Conservation (phyloP, 2,329 filamentous ascomycete species). For the Aspergillus fructus region DNA sequence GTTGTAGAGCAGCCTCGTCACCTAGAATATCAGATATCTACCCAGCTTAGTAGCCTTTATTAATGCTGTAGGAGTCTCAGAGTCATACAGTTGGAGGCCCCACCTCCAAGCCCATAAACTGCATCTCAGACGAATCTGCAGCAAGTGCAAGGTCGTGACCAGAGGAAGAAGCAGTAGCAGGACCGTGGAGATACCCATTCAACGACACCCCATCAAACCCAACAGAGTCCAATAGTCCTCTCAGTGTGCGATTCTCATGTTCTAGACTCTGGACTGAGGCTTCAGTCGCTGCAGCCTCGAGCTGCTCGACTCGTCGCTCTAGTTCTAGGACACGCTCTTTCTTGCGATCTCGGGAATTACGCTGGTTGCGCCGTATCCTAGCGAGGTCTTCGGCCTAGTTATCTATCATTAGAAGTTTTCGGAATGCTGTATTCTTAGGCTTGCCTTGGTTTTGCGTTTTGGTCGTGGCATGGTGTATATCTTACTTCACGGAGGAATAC, state of each 20-base stretch:
- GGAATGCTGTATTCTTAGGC: neutral
- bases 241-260: neutral
- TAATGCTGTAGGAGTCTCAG: too few relatives aligned
- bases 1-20: too few relatives aligned
- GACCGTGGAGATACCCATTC: neutral
- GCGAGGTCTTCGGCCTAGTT: slow-evolving; percentile 4
- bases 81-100: too few relatives aligned
- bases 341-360: slow-evolving; percentile 1
- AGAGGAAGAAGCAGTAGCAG: too few relatives aligned
- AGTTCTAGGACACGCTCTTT: neutral
- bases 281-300: neutral
- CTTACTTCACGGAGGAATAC: too few relatives aligned
- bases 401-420: neutral
- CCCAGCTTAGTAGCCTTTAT: too few relatives aligned
- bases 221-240: neutral
- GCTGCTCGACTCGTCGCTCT: neutral
- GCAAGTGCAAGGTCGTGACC: too few relatives aligned
- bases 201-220: neutral
- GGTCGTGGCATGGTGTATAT: neutral
- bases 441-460: slow-evolving; percentile 5
- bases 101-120: too few relatives aligned
- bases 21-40: too few relatives aligned
- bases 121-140: too few relatives aligned
- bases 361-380: slow-evolving; percentile 4
- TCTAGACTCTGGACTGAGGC: neutral